These are phyloP conservation scores for Panus rudis DNA, from an alignment of 768 basidiomycete species.

Conservation along the genomic window DNA sequence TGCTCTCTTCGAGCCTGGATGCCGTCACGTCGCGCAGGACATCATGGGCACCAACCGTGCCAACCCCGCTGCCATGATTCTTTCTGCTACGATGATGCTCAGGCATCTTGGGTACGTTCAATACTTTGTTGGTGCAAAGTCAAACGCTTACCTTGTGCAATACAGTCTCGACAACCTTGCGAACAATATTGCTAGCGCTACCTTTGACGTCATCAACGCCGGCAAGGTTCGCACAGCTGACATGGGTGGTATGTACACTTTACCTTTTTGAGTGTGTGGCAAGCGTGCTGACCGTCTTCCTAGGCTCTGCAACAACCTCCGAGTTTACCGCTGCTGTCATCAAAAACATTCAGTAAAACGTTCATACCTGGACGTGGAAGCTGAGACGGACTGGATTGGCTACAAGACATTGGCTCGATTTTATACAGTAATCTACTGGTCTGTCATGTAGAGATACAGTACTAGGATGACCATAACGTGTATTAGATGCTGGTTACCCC, in stretches of 20 bases:
- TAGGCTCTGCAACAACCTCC: conserved; percentile 84
- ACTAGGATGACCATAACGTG: conserved; percentile 13
- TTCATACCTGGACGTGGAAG: not conserved
- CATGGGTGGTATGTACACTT: conserved; percentile 71
- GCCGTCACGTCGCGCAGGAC: conserved; percentile 90
- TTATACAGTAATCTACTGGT: conserved; percentile 9
- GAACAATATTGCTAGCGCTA: conserved; percentile 87
- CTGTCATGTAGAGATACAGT: conserved; percentile 17
- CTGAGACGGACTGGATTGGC: not conserved
- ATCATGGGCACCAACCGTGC: conserved; percentile 96
- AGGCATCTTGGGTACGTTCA: conserved; percentile 81
- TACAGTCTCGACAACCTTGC: conserved; percentile 86
- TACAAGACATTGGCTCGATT: conserved; percentile 4
- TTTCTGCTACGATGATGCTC: conserved; percentile 97
- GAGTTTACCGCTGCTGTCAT: conserved; percentile 94
- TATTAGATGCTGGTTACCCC: not conserved
- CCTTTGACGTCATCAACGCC: conserved; percentile 86
- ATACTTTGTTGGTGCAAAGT: conserved; percentile 13
- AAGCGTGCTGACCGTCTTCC: not conserved
- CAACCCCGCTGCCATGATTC: conserved; percentile 96
- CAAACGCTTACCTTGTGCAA: conserved; percentile 8
- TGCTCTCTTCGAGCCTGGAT: conserved; percentile 97
- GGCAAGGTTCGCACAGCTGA: conserved; percentile 90
- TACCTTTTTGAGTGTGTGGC: not conserved
- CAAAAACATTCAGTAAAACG: conserved; percentile 50